Conservation (phyloP, 768 basidiomycete species). For the Russula griseocarnosa region DNA sequence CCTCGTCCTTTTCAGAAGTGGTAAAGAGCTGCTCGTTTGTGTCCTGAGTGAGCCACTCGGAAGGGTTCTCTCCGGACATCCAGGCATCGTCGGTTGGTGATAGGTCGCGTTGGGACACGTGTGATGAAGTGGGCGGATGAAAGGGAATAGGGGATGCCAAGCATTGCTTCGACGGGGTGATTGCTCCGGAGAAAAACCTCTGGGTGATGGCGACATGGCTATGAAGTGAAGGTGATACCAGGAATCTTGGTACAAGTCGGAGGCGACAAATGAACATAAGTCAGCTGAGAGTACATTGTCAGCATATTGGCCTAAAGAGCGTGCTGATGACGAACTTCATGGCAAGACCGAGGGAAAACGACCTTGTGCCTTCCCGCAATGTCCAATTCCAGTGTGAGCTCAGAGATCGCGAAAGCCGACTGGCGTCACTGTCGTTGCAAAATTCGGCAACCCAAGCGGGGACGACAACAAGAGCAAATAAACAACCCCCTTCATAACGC, state of each 20-base stretch:
- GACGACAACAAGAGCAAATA: slow-evolving; percentile 17
- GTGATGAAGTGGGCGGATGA: background rate
- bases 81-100: slow-evolving; percentile 1
- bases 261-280: slow-evolving; percentile 75
- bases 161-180: slow-evolving; percentile 12
- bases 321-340: slow-evolving; percentile 48
- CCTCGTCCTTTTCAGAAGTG: background rate
- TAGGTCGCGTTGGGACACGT: background rate
- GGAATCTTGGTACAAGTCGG: slow-evolving; percentile 48
- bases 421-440: background rate
- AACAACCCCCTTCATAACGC: background rate
- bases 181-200: slow-evolving; percentile 10
- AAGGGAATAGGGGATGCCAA: slow-evolving; percentile 1
- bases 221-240: slow-evolving; percentile 26
- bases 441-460: slow-evolving; percentile 3
- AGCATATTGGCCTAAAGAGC: slow-evolving; percentile 12
- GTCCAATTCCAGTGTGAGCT: slow-evolving; percentile 11
- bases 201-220: slow-evolving; percentile 20
- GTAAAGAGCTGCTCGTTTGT: background rate
- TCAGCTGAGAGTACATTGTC: slow-evolving; percentile 44
- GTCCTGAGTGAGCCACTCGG: background rate
- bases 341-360: slow-evolving; percentile 34
- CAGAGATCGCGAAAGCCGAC: background rate
- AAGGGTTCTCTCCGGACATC: background rate
- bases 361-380: slow-evolving; percentile 13